Base-by-base conservation (phyloP, 2,329 filamentous ascomycete genomes). In the Neofusicoccum sp. region DNA sequence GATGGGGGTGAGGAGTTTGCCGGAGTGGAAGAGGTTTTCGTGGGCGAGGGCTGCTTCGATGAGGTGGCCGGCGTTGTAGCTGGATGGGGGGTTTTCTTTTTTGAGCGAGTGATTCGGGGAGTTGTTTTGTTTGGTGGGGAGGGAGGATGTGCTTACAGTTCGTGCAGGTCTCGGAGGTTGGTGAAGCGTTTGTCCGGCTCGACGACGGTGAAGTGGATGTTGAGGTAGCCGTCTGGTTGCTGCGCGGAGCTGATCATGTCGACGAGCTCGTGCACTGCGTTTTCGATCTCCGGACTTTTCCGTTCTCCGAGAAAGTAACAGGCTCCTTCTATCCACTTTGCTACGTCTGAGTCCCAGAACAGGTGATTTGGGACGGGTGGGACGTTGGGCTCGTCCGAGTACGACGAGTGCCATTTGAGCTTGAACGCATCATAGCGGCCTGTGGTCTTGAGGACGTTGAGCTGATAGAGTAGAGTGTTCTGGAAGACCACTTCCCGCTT, bases 281-380 rank as follows among this genome's bases (percentile, higher is more conserved):
- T 69, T 58, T 82, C 78, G 57, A 86, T 72, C 44, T 80, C 76
- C 0, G 70, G 67, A 61, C 83, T 76, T 16, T 78, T 71, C 12
- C 77, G 63, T 45, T 76, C 70, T 30, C 65, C 67, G 7, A 84
- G 71, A 64, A 84, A 80, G 64, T 87, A 86, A 63, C 83, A 86
- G 3, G 83, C 84, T 0, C 80, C 84, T 70, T 87, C 85, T 54
- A 86, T 84, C 82, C 84, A 86, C 70, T 87, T 87, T 9, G 78
- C 84, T 20, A 84, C 69, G 68, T 82, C 80, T 0, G 75, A 79
- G 65, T 87, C 84, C 84, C 84, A 86, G 67, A 86, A 87, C 1
- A 84, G 71, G 64, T 84, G 82, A 24, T 82, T 81, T 0, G 84
- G 82, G 1, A 85, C 77, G 0, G 84, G 84, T 81, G 82, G 85